A percentile compares a stretch with the other conserved stretches of the same genome.
Conservation (phyloP, 768 basidiomycete species). For the Kwoniella botswanensis region DNA sequence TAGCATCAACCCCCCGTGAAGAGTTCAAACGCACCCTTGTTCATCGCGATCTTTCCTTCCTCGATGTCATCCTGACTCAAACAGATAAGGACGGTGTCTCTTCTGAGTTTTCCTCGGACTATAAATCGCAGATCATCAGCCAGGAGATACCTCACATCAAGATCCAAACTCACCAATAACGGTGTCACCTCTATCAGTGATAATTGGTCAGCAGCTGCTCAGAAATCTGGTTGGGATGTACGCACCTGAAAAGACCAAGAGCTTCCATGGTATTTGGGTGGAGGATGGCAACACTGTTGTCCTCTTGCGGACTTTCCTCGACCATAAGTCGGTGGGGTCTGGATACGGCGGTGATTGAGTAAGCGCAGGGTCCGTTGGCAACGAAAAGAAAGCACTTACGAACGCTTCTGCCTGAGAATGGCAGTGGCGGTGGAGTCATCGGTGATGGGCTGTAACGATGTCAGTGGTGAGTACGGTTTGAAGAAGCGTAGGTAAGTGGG, state of each 20-base stretch:
- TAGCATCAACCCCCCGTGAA: too few species aligned
- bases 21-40: conserved; percentile 68
- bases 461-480: neutral
- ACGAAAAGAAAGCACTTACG: conserved; percentile 66
- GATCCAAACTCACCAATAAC: conserved; percentile 74
- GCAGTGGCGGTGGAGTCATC: conserved; percentile 73
- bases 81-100: conserved; percentile 96
- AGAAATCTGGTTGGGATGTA: too few species aligned
- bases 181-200: conserved; percentile 72
- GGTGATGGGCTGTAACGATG: conserved; percentile 30
- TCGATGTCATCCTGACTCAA: conserved; percentile 94
- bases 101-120: conserved; percentile 90
- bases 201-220: neutral
- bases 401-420: conserved; percentile 96
- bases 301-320: conserved; percentile 90
- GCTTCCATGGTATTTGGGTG: conserved; percentile 97
- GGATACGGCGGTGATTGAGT: conserved; percentile 17
- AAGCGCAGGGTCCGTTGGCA: conserved; percentile 6
- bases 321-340: conserved; percentile 98
- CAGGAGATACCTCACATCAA: neutral
- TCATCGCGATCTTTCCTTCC: conserved; percentile 96
- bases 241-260: conserved; percentile 79
- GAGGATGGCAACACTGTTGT: conserved; percentile 97
- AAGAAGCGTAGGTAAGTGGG: neutral
- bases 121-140: neutral